A percentile compares a stretch with the other conserved stretches of the same genome.
These are phyloP conservation scores for Ambrosiella xylebori DNA, from an alignment of 2,329 filamentous ascomycete genomes.

Conservation along the genomic window DNA sequence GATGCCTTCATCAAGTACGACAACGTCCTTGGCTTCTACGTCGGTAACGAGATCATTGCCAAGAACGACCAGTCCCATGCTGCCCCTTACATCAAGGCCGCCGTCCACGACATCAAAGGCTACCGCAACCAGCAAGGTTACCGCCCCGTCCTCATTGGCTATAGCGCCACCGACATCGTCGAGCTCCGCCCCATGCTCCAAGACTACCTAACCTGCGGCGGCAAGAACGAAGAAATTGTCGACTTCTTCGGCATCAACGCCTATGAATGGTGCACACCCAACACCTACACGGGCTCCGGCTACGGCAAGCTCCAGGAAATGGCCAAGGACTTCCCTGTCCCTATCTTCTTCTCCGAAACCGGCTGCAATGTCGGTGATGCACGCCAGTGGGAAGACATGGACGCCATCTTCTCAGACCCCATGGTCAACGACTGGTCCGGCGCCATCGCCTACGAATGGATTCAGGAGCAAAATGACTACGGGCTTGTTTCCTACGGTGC, in stretches of 20 bases:
- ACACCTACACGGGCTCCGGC: conserved; percentile 43
- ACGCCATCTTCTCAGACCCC: conserved; percentile 54
- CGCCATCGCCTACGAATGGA: conserved; percentile 80
- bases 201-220: conserved; percentile 63
- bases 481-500: conserved; percentile 63
- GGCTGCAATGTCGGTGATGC: conserved; percentile 53
- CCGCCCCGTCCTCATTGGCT: conserved; percentile 68
- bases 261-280: conserved; percentile 60
- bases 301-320: conserved; percentile 52
- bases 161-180: conserved; percentile 73
- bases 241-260: conserved; percentile 81
- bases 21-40: conserved; percentile 69
- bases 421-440: conserved; percentile 61
- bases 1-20: conserved; percentile 62
- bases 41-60: conserved; percentile 78
- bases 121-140: conserved; percentile 62
- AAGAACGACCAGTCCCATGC: conserved; percentile 39
- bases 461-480: conserved; percentile 68
- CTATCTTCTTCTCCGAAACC: conserved; percentile 79
- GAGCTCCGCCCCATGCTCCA: conserved; percentile 44
- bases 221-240: conserved; percentile 48
- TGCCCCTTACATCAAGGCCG: conserved; percentile 71
- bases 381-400: conserved; percentile 53
- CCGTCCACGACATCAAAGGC: conserved; percentile 64
- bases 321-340: conserved; percentile 56